Evolutionary conservation across 768 basidiomycete genomes (phyloP).

Genomic region (Podaxis pistillaris): DNA sequence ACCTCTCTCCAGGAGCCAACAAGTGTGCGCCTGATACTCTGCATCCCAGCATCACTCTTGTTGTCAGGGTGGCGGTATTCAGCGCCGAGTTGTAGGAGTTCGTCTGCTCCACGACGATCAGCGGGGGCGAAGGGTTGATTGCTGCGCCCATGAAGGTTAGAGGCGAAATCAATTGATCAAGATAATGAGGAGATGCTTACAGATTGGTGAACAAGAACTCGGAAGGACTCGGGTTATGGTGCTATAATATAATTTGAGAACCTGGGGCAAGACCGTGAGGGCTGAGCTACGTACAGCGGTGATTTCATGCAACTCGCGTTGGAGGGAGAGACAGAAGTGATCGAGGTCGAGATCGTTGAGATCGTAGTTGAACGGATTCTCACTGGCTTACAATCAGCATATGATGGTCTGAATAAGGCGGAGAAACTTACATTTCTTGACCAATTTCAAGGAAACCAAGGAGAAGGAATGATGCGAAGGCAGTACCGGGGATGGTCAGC

Average conservation of each 20-base stretch:
- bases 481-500: slow-evolving; percentile 59
- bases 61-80: slow-evolving; percentile 34
- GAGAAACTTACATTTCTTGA: slow-evolving; percentile 51
- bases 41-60: slow-evolving; percentile 28
- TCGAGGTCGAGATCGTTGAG: slow-evolving; percentile 70
- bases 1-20: slow-evolving; percentile 42
- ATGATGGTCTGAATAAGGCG: neutral
- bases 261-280: neutral
- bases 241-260: slow-evolving; percentile 31
- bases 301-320: slow-evolving; percentile 69
- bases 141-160: slow-evolving; percentile 20
- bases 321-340: slow-evolving; percentile 63
- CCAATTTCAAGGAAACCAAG: slow-evolving; percentile 70
- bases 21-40: slow-evolving; percentile 37
- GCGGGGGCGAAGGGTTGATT: slow-evolving; percentile 74
- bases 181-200: slow-evolving; percentile 18
- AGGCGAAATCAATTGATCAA: neutral
- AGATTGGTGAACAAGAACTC: slow-evolving; percentile 51
- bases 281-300: slow-evolving; percentile 50
- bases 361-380: slow-evolving; percentile 70
- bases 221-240: slow-evolving; percentile 52
- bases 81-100: slow-evolving; percentile 39
- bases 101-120: slow-evolving; percentile 55
- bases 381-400: slow-evolving; percentile 31
- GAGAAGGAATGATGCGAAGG: slow-evolving; percentile 61